Evolutionary conservation across 306 rosid genomes (phyloP).

Genomic region (Inga laurina): DNA sequence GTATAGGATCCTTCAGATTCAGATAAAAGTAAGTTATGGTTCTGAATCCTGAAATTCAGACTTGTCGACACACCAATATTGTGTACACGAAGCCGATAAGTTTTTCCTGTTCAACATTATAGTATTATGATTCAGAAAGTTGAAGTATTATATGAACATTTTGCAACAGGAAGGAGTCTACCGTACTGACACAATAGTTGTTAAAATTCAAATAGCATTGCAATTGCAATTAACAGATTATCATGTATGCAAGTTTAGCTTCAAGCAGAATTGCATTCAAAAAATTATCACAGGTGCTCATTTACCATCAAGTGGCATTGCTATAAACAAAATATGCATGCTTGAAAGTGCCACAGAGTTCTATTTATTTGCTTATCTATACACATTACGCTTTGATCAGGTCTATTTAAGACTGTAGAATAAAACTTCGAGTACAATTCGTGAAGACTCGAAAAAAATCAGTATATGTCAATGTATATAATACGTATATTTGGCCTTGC

Average conservation of each 20-base stretch:
- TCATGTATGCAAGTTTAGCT: not conserved
- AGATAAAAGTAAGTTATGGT: constrained; percentile 86
- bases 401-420: not conserved
- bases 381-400: not conserved
- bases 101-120: constrained; percentile 66
- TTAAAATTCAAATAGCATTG: constrained; percentile 8
- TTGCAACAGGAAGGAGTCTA: not conserved
- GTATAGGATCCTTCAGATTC: constrained; percentile 95
- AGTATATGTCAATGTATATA: not conserved
- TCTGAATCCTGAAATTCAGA: constrained; percentile 94
- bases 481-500: not conserved
- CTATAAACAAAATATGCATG: not conserved
- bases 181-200: not conserved
- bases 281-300: not conserved
- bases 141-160: constrained; percentile 3
- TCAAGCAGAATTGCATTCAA: not conserved
- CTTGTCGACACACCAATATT: constrained; percentile 92
- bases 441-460: not conserved
- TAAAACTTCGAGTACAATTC: not conserved
- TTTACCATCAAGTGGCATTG: not conserved
- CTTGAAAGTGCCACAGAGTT: not conserved
- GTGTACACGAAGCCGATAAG: constrained; percentile 86
- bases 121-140: constrained; percentile 7
- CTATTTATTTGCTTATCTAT: not conserved
- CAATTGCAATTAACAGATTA: not conserved